Base-by-base conservation (phyloP, 2,329 filamentous ascomycete genomes). In the Pseudogymnoascus sp. region DNA sequence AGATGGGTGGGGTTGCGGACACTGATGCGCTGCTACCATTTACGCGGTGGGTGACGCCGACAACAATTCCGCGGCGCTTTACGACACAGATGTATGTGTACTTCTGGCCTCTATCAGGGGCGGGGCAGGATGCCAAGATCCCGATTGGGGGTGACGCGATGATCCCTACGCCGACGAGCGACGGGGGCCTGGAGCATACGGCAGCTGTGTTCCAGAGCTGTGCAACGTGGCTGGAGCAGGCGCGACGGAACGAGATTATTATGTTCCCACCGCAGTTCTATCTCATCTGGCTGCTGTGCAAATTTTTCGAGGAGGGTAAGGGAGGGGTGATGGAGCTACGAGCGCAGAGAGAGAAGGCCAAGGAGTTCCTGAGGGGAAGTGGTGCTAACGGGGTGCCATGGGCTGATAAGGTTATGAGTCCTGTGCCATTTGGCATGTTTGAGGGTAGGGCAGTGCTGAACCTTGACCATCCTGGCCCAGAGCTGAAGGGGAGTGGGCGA, bases 21-120 rank as follows among this genome's bases (percentile, higher is more conserved):
- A 13, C 62, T 84, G 87, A 87, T 1, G 79, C 81, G 38, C 77
- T 97, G 2, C 78, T 90, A 6, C 91, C 93, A 0, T 97, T 96
- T 72, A 96, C 93, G 0, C 85, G 91, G 62, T 97, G 95, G 95
- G 82, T 97, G 63, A 97, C 95, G 2, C 93, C 93, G 0, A 75
- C 79, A 0, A 85, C 83, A 65, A 78, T 88, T 1, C 83, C 86
- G 0, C 91, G 87, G 69, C 84, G 95, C 53, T 99, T 96, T 77
- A 91, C 90, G 0, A 97, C 93, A 0, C 93, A 97, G 73, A 97
- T 97, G 93, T 99, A 97, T 76, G 75, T 97, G 10, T 96, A 96
- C 76, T 87, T 96, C 75, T 81, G 97, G 2, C 92, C 92, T 0
- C 76, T 87, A 13, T 44, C 64, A 6, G 64, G 72, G 13, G 69